Conservation (phyloP, 768 basidiomycete species). For the Pisolithus albus region DNA sequence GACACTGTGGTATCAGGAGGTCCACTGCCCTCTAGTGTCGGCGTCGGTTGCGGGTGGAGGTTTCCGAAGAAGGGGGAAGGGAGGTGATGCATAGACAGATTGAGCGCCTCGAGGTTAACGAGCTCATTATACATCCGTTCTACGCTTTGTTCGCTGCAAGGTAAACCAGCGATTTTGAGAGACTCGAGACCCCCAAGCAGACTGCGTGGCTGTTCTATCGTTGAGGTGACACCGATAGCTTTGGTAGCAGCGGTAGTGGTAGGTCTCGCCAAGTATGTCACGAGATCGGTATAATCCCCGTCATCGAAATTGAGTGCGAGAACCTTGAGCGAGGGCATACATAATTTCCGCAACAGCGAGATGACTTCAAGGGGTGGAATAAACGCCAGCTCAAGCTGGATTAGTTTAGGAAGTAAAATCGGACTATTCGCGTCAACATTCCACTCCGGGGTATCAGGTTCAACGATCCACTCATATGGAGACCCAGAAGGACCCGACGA, state of each 20-base stretch:
- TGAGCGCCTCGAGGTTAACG: constrained; percentile 38
- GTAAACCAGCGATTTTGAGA: constrained; percentile 48
- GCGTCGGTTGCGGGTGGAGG: constrained; percentile 5
- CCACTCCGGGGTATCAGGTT: constrained; percentile 11
- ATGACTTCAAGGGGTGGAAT: constrained; percentile 39
- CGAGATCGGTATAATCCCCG: constrained; percentile 48
- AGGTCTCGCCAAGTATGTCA: constrained; percentile 32
- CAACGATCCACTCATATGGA: constrained; percentile 31
- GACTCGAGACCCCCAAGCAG: constrained; percentile 40
- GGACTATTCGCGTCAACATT: constrained; percentile 24
- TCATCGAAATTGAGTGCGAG: constrained; percentile 50
- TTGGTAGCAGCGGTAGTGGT: constrained; percentile 1
- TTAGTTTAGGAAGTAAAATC: constrained; percentile 24
- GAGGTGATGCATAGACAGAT: constrained; percentile 32
- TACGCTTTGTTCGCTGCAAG: constrained; percentile 30
- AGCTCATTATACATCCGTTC: constrained; percentile 43
- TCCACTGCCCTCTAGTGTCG: neutral
- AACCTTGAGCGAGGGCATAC: constrained; percentile 29
- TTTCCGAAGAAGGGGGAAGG: constrained; percentile 20
- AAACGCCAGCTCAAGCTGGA: constrained; percentile 42
- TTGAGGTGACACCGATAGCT: constrained; percentile 17
- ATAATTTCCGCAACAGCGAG: constrained; percentile 20
- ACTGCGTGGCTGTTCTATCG: constrained; percentile 29
- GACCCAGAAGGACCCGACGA: constrained; percentile 50
- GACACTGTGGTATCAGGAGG: neutral